These are phyloP conservation scores for Wickerhamiella brachini DNA, from an alignment of 805 yeast species.

Conservation along the genomic window DNA sequence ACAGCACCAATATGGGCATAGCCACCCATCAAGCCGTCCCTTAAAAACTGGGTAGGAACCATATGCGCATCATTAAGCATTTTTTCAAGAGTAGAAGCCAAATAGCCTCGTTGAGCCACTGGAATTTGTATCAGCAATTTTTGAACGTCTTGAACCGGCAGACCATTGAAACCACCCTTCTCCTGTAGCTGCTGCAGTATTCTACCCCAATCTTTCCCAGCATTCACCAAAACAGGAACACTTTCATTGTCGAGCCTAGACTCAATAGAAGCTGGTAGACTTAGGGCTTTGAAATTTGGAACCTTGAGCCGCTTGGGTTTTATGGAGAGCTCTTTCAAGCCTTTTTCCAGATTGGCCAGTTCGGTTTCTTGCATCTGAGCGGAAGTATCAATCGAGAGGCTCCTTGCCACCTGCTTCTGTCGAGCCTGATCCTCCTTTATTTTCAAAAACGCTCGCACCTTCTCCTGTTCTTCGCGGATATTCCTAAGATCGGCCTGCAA, in stretches of 20 bases:
- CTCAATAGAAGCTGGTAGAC: neutral
- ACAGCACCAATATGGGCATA: constrained; percentile 22
- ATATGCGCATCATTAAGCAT: constrained; percentile 16
- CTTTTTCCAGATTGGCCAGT: constrained; percentile 13
- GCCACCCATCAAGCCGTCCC: constrained; percentile 22
- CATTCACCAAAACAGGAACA: neutral
- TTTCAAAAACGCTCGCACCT: constrained; percentile 6
- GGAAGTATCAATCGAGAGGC: constrained; percentile 1
- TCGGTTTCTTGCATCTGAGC: constrained; percentile 8
- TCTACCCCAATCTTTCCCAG: neutral
- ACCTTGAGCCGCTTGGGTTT: neutral
- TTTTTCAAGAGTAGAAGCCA: constrained; percentile 13
- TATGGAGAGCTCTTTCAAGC: neutral
- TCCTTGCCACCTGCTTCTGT: constrained; percentile 4
- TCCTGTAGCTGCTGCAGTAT: neutral
- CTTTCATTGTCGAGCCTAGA: neutral
- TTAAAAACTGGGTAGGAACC: constrained; percentile 10
- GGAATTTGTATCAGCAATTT: constrained; percentile 19
- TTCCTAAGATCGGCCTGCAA: constrained; percentile 7
- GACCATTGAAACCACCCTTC: constrained; percentile 13
- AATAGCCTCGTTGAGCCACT: constrained; percentile 12
- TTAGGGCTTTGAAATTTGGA: neutral
- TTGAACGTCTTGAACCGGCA: constrained; percentile 17
- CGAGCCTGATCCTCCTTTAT: constrained; percentile 9
- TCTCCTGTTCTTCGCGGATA: constrained; percentile 8